phyloP scores from a whole-genome alignment of 768 basidiomycete genomes.

The Tulasnella sp. region DNA sequence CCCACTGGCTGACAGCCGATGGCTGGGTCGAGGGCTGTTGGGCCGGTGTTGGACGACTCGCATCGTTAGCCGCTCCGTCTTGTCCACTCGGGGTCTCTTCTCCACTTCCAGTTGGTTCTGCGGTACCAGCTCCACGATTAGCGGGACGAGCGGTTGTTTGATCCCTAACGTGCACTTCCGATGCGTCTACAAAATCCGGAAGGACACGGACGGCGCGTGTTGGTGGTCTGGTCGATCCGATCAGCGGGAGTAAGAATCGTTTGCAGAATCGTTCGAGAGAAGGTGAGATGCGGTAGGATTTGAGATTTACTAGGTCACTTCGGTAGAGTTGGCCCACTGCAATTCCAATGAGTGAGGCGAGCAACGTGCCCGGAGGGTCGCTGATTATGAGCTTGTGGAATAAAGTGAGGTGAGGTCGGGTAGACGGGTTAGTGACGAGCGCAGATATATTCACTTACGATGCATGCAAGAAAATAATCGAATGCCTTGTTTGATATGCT shows the following conservation, averaged over 20 bases:
- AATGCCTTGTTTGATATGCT: slow-evolving; percentile 69
- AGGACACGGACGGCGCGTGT: slow-evolving; percentile 65
- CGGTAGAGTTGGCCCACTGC: slow-evolving; percentile 71
- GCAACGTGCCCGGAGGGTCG: slow-evolving; percentile 56
- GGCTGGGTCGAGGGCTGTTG: slow-evolving; percentile 4
- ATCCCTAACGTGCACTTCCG: slow-evolving; percentile 22
- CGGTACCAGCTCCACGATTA: slow-evolving; percentile 33
- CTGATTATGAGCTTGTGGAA: slow-evolving; percentile 56
- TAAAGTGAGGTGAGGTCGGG: not conserved
- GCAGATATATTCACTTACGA: slow-evolving; percentile 40
- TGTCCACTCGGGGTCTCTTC: slow-evolving; percentile 25
- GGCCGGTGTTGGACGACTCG: not conserved
- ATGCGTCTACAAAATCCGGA: slow-evolving; percentile 43
- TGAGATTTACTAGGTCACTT: slow-evolving; percentile 70
- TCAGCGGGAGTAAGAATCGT: slow-evolving; percentile 54
- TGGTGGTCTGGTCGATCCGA: slow-evolving; percentile 57
- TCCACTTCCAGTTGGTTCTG: slow-evolving; percentile 26
- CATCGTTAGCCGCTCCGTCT: not conserved
- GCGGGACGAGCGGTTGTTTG: slow-evolving; percentile 21
- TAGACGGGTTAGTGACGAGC: slow-evolving; percentile 9
- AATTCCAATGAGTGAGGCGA: slow-evolving; percentile 56
- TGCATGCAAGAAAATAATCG: slow-evolving; percentile 59
- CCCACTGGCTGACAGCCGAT: slow-evolving; percentile 70
- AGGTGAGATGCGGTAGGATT: slow-evolving; percentile 67
- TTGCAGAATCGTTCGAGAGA: slow-evolving; percentile 47